phyloP scores from a whole-genome alignment of 169 alveolate genomes.

The Ichthyophthirius multifiliis region DNA sequence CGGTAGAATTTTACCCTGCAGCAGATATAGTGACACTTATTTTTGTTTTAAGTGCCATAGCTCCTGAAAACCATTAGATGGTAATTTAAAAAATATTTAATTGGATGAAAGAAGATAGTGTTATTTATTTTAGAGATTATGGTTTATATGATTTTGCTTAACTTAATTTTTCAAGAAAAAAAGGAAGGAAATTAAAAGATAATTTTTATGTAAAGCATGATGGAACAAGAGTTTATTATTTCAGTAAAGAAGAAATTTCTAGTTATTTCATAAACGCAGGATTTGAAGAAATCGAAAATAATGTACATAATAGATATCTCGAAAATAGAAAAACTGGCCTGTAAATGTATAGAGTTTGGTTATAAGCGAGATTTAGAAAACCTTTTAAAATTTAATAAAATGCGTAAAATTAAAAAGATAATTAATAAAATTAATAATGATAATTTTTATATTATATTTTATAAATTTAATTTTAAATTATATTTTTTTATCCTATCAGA shows the following conservation, averaged over 20 bases:
- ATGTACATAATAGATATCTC: conserved; percentile 84
- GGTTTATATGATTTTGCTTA: conserved; percentile 92
- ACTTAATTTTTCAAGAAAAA: conserved; percentile 85
- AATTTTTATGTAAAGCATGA: conserved; percentile 91
- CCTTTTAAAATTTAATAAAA: too few relatives aligned
- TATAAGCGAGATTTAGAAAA: conserved; percentile 73
- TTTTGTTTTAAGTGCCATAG: conserved; percentile 90
- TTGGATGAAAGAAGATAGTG: conserved; percentile 85
- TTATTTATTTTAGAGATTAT: conserved; percentile 91
- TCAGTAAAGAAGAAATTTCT: conserved; percentile 77
- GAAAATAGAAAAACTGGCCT: conserved; percentile 74
- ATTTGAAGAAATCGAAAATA: conserved; percentile 26
- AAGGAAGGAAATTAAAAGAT: conserved; percentile 86
- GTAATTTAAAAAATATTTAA: conserved; percentile 66
- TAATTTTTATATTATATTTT: too few relatives aligned
- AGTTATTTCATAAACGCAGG: conserved; percentile 53
- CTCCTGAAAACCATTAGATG: conserved; percentile 86
- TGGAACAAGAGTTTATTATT: conserved; percentile 90
- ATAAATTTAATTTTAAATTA: too few relatives aligned
- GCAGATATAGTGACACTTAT: conserved; percentile 86
- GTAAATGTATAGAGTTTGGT: conserved; percentile 87
- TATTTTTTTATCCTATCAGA: too few relatives aligned
- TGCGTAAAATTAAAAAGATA: too few relatives aligned
- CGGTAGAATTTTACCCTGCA: conserved; percentile 30
- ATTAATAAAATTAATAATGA: too few relatives aligned